Evolutionary conservation across 805 yeast species (phyloP).

Genomic region (Candida palmyrensis): DNA sequence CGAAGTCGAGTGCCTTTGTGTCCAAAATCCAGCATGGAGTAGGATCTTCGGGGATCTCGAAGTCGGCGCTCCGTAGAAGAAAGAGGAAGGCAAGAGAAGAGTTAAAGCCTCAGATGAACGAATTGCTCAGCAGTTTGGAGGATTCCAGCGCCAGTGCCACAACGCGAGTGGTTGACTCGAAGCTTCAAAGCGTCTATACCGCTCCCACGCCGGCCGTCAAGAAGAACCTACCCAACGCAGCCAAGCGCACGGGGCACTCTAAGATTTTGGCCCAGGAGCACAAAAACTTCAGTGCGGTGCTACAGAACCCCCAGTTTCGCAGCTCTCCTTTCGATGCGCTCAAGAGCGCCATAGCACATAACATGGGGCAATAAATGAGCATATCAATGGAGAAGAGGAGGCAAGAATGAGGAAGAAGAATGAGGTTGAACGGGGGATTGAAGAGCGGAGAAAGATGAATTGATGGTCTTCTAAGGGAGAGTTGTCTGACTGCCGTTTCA

Average conservation of each 20-base stretch:
- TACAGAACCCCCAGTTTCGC: conserved; percentile 52
- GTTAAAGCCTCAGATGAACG: conserved; percentile 63
- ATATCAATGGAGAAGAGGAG: background rate
- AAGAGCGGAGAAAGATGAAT: background rate
- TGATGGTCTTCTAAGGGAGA: too few relatives aligned
- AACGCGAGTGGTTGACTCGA: conserved; percentile 1
- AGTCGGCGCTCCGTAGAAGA: conserved; percentile 61
- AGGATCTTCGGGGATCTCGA: conserved; percentile 47
- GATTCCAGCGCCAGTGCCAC: conserved; percentile 4
- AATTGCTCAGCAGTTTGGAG: conserved; percentile 49
- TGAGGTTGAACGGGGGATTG: conserved; percentile 1
- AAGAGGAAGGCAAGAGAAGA: conserved; percentile 57
- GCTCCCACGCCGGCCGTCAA: conserved; percentile 16
- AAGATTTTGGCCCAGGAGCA: conserved; percentile 54
- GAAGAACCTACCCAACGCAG: conserved; percentile 43
- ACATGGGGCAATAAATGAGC: conserved; percentile 10
- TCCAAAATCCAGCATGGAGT: conserved; percentile 23
- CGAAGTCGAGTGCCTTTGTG: conserved; percentile 34
- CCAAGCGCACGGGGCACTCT: conserved; percentile 33
- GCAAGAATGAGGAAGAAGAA: conserved; percentile 1
- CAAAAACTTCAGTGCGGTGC: conserved; percentile 51
- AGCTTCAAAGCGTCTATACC: too few relatives aligned
- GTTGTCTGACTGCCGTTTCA: too few relatives aligned
- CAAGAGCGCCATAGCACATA: conserved; percentile 44
- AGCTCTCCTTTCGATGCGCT: conserved; percentile 61